Evolutionary conservation across 805 yeast genomes (phyloP).

Genomic region (Ogataea parapolymorpha): DNA sequence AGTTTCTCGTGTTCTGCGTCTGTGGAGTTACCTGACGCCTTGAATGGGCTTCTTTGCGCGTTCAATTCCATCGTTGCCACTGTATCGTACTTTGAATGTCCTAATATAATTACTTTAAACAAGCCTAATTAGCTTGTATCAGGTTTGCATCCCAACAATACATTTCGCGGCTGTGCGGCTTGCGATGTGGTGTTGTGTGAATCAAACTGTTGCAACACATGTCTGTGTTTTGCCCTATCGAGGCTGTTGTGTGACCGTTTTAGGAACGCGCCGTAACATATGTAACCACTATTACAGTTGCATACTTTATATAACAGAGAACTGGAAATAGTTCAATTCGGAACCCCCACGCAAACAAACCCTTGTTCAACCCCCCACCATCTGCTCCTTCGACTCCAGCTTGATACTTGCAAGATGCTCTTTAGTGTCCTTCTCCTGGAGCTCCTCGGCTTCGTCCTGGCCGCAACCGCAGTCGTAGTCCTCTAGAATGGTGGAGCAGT

Average conservation of each 20-base stretch:
- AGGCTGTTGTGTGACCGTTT: neutral
- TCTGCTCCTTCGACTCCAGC: conserved; percentile 41
- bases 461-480: conserved; percentile 98
- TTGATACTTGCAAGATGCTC: conserved; percentile 45
- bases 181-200: neutral
- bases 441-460: conserved; percentile 53
- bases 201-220: neutral
- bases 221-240: neutral
- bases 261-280: neutral
- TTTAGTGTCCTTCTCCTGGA: conserved; percentile 42
- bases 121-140: conserved; percentile 3
- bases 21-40: conserved; percentile 13
- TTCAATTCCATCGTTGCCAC: conserved; percentile 1
- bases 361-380: conserved; percentile 21
- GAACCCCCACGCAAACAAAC: too few relatives aligned
- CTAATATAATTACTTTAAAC: neutral
- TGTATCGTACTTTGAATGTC: neutral
- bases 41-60: neutral
- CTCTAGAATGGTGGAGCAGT: conserved; percentile 79
- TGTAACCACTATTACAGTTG: neutral
- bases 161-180: conserved; percentile 1
- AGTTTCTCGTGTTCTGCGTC: conserved; percentile 17
- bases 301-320: neutral
- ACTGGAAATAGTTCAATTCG: neutral
- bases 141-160: conserved; percentile 3